Evolutionary conservation across 139 green algal genomes (phyloP), one percentile per base, ranked within the genome.

Genomic region (Chlorella sp.): DNA sequence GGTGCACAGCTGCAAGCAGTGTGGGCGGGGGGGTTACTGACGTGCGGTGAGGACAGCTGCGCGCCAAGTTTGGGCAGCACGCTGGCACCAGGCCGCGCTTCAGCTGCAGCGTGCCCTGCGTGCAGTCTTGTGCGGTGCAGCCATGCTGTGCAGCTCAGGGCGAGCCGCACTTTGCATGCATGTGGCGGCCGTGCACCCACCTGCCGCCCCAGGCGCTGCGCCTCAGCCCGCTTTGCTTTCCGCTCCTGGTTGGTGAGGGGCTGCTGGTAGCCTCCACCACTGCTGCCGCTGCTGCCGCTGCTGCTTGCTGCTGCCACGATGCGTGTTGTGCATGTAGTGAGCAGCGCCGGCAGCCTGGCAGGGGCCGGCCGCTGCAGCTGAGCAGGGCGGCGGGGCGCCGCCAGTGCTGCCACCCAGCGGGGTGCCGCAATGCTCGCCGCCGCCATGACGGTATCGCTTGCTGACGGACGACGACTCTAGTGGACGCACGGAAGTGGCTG

Each of bases 201-300:
- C 51, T 60, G 51, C 30, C 79, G 62, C 30, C 44, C 82, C 6
- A 86, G 76, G 28, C 75, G 85, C 51, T 86, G 73, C 38, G 81
- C 38, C 64, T 84, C 62, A 5, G 73, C 76, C 62, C 86, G 73
- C 64, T 77, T 73, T 24, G 34, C 74, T 28, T 87, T 87, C 36
- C 75, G 73, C 81, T 90, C 74, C 30, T 36, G 32, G 36, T 69
- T 75, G 14, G 46, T 82, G 44, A 80, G 60, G 16, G 81, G 73
- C 8, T 44, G 81, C 32, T 89, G 80, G 76, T 80, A 54, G 43
- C 60, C 46, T 51, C 34, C 84, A 73, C 40, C 36, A 19, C 38
- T n/a, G 38, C 30, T 60, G 51, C 22, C 16, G 19, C 38, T 38
- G 70, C 40, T n/a, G 70, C 70, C 3, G 70, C 38, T n/a, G 70